A percentile compares a stretch with the other conserved stretches of the same genome.
Conservation (phyloP, 352 stramenopile genomes). For the Phytophthora fragariae region DNA sequence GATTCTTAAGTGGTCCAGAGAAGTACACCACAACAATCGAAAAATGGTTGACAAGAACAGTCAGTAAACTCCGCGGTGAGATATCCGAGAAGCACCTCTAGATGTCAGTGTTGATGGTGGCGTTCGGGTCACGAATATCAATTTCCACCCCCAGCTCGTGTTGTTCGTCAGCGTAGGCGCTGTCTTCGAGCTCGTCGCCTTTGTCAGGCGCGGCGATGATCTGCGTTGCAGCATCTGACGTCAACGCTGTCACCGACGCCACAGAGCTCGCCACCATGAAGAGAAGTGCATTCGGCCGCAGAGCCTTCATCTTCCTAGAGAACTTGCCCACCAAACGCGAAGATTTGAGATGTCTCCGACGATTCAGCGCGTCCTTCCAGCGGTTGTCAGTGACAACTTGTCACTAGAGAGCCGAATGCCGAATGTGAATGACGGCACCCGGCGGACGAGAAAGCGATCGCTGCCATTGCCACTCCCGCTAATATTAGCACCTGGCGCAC, state of each 20-base stretch:
- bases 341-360: constrained; percentile 19
- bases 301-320: constrained; percentile 5
- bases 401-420: constrained; percentile 20
- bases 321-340: not conserved
- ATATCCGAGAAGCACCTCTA: constrained; percentile 55
- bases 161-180: constrained; percentile 58
- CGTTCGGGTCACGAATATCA: constrained; percentile 44
- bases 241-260: constrained; percentile 7
- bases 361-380: constrained; percentile 35
- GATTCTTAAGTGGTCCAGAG: too few species aligned
- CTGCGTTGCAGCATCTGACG: constrained; percentile 33
- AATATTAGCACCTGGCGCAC: constrained; percentile 2
- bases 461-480: constrained; percentile 20
- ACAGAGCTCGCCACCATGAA: not conserved
- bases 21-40: not conserved
- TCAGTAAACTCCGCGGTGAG: not conserved
- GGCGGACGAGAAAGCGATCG: constrained; percentile 36
- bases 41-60: not conserved
- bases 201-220: constrained; percentile 78
- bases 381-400: not conserved
- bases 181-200: constrained; percentile 68
- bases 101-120: constrained; percentile 68
- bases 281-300: constrained; percentile 2
- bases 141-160: constrained; percentile 50
- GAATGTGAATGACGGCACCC: constrained; percentile 34